Evolutionary conservation across 768 basidiomycete genomes (phyloP).

Genomic region (Termitomyces sp.): DNA sequence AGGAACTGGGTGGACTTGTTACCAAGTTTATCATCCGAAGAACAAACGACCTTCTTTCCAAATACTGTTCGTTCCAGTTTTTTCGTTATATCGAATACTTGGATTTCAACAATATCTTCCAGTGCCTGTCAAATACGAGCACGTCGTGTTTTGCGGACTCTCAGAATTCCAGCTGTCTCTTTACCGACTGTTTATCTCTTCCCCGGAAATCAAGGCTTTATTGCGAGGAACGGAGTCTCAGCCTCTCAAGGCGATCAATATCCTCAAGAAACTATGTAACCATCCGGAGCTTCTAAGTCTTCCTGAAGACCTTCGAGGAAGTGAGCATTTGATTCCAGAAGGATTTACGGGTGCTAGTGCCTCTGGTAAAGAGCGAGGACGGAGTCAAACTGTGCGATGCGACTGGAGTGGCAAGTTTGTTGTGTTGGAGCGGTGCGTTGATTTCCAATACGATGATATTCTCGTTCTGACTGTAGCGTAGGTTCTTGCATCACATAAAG

Average conservation of each 20-base stretch:
- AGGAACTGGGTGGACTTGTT: constrained; percentile 83
- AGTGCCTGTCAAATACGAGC: constrained; percentile 99
- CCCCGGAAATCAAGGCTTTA: constrained; percentile 87
- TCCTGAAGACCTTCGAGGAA: constrained; percentile 80
- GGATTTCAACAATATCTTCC: constrained; percentile 7
- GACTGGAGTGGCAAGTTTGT: constrained; percentile 91
- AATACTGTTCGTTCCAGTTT: constrained; percentile 67
- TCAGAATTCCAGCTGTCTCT: constrained; percentile 81
- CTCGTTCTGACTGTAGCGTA: constrained; percentile 23
- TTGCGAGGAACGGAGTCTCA: constrained; percentile 86
- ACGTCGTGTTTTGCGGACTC: constrained; percentile 89
- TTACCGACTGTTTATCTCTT: constrained; percentile 88
- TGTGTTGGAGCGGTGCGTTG: constrained; percentile 78
- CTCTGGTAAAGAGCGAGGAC: constrained; percentile 36
- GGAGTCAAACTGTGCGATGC: constrained; percentile 56
- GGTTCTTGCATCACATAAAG: constrained; percentile 81
- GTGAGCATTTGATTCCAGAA: constrained; percentile 76
- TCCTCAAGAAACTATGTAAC: constrained; percentile 93
- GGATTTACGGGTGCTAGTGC: constrained; percentile 65
- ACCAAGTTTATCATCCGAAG: constrained; percentile 93
- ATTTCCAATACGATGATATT: neutral
- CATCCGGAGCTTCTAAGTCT: constrained; percentile 89
- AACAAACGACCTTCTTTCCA: constrained; percentile 91
- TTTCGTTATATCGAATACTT: neutral
- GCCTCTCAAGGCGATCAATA: constrained; percentile 93